phyloP scores from a whole-genome alignment of 176 grass and related monocot genomes.

The Raddia guianensis region DNA sequence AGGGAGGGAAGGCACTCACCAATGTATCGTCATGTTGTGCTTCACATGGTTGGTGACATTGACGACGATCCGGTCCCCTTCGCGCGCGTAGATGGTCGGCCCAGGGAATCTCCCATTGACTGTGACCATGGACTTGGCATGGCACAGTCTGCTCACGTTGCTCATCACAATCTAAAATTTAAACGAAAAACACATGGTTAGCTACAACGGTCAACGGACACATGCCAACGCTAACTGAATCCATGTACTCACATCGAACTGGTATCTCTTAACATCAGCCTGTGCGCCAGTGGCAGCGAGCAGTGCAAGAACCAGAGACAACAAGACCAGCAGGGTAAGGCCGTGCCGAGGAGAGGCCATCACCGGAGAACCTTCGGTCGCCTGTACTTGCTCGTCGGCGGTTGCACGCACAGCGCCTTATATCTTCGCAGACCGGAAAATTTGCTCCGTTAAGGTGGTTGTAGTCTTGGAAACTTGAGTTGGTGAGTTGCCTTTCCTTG shows the following conservation, averaged over 20 bases:
- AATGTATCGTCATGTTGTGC: conserved; percentile 70
- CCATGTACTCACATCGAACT: conserved; percentile 59
- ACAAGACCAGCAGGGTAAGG: conserved; percentile 14
- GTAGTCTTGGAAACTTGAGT: background rate
- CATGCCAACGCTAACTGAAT: background rate
- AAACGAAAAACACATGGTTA: background rate
- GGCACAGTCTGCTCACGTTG: conserved; percentile 68
- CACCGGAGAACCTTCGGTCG: background rate
- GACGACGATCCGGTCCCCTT: conserved; percentile 62
- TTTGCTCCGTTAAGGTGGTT: conserved; percentile 36
- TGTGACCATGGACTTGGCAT: conserved; percentile 53
- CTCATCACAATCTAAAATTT: conserved; percentile 51
- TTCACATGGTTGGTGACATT: conserved; percentile 51
- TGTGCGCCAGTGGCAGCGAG: conserved; percentile 21
- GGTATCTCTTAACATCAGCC: conserved; percentile 60
- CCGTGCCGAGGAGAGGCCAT: background rate
- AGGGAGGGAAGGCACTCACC: conserved; percentile 18
- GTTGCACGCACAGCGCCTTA: background rate
- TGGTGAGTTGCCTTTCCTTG: background rate
- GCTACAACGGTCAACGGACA: too few relatives aligned
- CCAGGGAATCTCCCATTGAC: conserved; percentile 66
- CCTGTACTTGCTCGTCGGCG: conserved; percentile 1
- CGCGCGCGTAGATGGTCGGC: conserved; percentile 62
- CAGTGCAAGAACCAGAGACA: conserved; percentile 28
- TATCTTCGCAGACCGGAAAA: background rate